Conservation (phyloP, 495 filamentous ascomycete species). For the Xylaria telfairii region DNA sequence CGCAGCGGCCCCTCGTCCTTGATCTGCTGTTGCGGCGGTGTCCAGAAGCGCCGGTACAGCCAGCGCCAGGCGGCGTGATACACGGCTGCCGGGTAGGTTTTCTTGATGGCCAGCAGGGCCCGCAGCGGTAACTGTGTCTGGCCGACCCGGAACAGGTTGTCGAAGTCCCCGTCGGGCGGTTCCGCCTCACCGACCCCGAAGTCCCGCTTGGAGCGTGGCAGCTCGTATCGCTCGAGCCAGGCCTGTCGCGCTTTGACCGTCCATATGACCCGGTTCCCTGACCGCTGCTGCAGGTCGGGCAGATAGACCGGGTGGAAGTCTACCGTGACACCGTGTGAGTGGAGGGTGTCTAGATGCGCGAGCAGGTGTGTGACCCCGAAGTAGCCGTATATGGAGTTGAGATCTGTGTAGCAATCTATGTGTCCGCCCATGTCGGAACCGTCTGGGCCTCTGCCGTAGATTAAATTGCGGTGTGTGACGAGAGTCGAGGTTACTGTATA, state of each 20-base stretch:
- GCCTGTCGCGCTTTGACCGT: slow-evolving; percentile 11
- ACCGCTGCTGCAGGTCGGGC: slow-evolving; percentile 1
- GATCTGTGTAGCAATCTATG: slow-evolving; percentile 20
- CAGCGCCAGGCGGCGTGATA: slow-evolving; percentile 1
- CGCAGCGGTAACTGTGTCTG: slow-evolving; percentile 11
- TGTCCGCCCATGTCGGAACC: not conserved
- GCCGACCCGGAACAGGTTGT: not conserved
- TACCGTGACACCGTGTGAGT: not conserved
- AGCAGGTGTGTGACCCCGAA: slow-evolving; percentile 4
- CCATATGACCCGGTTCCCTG: slow-evolving; percentile 12
- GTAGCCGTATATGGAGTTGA: slow-evolving; percentile 18
- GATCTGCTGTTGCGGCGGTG: slow-evolving; percentile 7
- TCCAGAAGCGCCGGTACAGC: slow-evolving; percentile 16
- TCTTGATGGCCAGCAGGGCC: slow-evolving; percentile 15
- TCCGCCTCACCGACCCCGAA: slow-evolving; percentile 4
- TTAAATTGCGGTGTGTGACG: not conserved
- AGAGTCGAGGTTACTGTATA: not conserved
- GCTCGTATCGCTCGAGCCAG: slow-evolving; percentile 17
- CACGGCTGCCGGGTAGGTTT: not conserved
- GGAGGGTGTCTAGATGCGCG: not conserved
- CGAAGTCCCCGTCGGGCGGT: slow-evolving; percentile 3
- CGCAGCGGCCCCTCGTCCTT: not conserved
- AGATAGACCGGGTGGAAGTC: slow-evolving; percentile 19
- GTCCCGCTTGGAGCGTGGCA: slow-evolving; percentile 16
- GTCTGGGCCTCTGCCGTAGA: too few species aligned